These are phyloP conservation scores for Solanum gandarillasii DNA, from an alignment of 257 asterid species.

Conservation along the genomic window DNA sequence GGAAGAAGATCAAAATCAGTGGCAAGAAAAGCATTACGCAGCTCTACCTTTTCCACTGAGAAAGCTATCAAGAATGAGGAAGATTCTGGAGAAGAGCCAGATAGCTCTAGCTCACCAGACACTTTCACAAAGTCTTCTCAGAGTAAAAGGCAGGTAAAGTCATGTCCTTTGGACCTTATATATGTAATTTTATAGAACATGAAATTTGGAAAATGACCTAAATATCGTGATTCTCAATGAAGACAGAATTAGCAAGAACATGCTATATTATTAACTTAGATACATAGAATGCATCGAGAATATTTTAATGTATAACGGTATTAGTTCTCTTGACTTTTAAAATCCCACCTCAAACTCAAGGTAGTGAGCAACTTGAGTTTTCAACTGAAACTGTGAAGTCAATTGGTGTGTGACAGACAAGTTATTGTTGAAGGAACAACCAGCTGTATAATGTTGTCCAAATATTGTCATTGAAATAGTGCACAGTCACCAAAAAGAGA, in stretches of 20 bases:
- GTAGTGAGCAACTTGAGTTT: neutral
- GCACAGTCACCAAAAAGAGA: neutral
- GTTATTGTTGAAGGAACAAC: neutral
- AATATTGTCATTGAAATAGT: neutral
- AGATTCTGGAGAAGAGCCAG: conserved; percentile 48
- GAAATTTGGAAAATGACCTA: neutral
- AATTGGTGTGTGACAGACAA: neutral
- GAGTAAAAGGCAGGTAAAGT: conserved; percentile 54
- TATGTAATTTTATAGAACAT: neutral
- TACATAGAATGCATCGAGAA: neutral
- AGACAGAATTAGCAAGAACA: neutral
- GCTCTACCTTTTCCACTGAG: conserved; percentile 76
- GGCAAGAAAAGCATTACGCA: conserved; percentile 64
- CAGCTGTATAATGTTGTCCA: neutral
- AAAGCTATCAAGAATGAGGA: conserved; percentile 64
- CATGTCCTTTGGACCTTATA: neutral
- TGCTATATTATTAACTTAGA: neutral
- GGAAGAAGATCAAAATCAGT: conserved; percentile 80
- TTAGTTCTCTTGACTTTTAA: neutral
- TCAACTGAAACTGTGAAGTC: neutral
- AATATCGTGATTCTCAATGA: neutral
- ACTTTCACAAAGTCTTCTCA: conserved; percentile 41
- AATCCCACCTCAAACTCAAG: neutral
- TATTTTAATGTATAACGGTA: neutral
- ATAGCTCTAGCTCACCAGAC: conserved; percentile 81